Evolutionary conservation across 2,329 filamentous ascomycete genomes (phyloP).

Genomic region (Penicillium sclerotigenum): DNA sequence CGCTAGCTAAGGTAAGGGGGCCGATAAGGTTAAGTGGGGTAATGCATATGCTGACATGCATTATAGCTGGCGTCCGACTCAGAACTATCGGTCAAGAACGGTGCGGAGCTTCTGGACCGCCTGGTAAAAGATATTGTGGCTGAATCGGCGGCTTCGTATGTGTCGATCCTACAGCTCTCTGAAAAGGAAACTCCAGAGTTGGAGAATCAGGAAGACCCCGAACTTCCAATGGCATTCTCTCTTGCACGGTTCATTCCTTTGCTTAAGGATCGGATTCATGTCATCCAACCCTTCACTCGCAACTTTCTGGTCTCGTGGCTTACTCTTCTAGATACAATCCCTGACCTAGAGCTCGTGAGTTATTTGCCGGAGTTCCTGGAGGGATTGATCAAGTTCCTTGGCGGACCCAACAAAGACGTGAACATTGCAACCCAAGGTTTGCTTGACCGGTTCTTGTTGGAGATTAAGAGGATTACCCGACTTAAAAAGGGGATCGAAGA

Average conservation of each 20-base stretch:
- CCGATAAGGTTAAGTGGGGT: background rate
- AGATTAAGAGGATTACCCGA: conserved; percentile 90
- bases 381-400: conserved; percentile 85
- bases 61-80: conserved; percentile 85
- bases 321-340: conserved; percentile 89
- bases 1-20: conserved; percentile 77
- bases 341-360: conserved; percentile 89
- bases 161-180: conserved; percentile 74
- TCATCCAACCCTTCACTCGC: conserved; percentile 89
- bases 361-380: conserved; percentile 89
- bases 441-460: conserved; percentile 82
- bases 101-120: conserved; percentile 89
- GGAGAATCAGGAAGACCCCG: conserved; percentile 37
- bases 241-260: conserved; percentile 87
- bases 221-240: conserved; percentile 85
- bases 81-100: conserved; percentile 96
- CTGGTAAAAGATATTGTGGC: conserved; percentile 95
- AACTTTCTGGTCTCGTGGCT: conserved; percentile 97
- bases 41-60: conserved; percentile 12
- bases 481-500: conserved; percentile 91
- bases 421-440: conserved; percentile 86
- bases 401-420: conserved; percentile 89
- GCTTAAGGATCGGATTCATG: conserved; percentile 88
- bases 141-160: conserved; percentile 90
- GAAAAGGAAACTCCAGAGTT: conserved; percentile 48